Percentiles rank a stretch among this genome's conserved stretches.
Conservation (phyloP, 208 protist genomes). For the Porcisia hertigi region DNA sequence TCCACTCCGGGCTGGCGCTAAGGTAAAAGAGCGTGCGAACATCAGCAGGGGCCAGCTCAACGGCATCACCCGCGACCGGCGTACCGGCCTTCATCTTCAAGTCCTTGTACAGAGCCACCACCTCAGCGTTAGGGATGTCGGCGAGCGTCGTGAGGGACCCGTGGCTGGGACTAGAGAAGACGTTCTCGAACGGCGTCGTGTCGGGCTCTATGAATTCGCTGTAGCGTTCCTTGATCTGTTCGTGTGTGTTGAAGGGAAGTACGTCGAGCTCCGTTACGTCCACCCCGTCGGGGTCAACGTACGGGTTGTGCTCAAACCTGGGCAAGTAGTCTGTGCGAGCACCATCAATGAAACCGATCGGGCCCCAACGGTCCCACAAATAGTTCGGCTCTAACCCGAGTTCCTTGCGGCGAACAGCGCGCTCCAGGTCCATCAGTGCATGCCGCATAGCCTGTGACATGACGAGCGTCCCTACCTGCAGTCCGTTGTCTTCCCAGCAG, state of each 20-base stretch:
- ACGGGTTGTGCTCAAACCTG: slow-evolving; percentile 86
- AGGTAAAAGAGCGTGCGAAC: slow-evolving; percentile 81
- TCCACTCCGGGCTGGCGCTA: slow-evolving; percentile 46
- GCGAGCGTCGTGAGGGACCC: slow-evolving; percentile 64
- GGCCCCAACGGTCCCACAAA: slow-evolving; percentile 90
- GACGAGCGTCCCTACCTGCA: slow-evolving; percentile 82
- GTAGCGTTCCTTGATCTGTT: slow-evolving; percentile 88
- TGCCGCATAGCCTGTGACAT: slow-evolving; percentile 90
- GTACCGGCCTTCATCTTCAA: slow-evolving; percentile 52
- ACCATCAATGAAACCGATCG: slow-evolving; percentile 91
- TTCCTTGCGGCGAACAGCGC: slow-evolving; percentile 80
- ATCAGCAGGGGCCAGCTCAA: slow-evolving; percentile 56
- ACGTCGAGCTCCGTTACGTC: slow-evolving; percentile 89
- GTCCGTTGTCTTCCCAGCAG: slow-evolving; percentile 86
- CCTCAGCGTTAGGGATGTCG: slow-evolving; percentile 61
- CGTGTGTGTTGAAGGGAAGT: slow-evolving; percentile 87
- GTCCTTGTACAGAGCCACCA: slow-evolving; percentile 51
- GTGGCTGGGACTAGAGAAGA: slow-evolving; percentile 72
- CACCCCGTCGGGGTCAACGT: slow-evolving; percentile 89
- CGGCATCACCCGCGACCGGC: slow-evolving; percentile 38
- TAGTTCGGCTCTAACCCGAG: slow-evolving; percentile 86
- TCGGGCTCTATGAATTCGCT: slow-evolving; percentile 83
- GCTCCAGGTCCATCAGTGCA: slow-evolving; percentile 90
- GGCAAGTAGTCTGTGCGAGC: slow-evolving; percentile 80
- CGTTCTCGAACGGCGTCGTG: slow-evolving; percentile 53